These are phyloP conservation scores for Leucocoprinus sp. DNA, from an alignment of 768 basidiomycete species.

Conservation along the genomic window DNA sequence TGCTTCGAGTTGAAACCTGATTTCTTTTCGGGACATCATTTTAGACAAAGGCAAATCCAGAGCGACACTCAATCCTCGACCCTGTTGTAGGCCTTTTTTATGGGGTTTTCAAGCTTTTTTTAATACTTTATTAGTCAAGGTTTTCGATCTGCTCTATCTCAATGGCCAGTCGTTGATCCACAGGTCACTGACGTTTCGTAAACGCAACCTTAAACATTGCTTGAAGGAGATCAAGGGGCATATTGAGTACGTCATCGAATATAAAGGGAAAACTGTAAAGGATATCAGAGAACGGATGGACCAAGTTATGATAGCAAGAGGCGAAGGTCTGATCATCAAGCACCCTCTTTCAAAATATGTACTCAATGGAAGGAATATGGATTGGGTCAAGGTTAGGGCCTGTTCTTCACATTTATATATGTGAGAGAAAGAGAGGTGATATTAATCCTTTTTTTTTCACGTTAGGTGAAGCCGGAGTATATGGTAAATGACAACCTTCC, in stretches of 20 bases:
- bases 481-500: slow-evolving; percentile 41
- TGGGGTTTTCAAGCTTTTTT: neutral
- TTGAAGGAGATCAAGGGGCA: slow-evolving; percentile 67
- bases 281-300: slow-evolving; percentile 81
- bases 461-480: slow-evolving; percentile 77
- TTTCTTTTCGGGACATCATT: neutral
- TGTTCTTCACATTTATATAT: neutral
- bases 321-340: slow-evolving; percentile 93
- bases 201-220: slow-evolving; percentile 64
- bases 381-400: slow-evolving; percentile 79
- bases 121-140: slow-evolving; percentile 60
- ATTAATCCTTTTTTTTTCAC: neutral
- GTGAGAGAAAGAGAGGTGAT: too few relatives aligned
- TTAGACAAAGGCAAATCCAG: slow-evolving; percentile 76
- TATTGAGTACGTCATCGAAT: slow-evolving; percentile 70
- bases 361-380: slow-evolving; percentile 79
- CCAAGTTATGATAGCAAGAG: slow-evolving; percentile 72
- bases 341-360: slow-evolving; percentile 73
- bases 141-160: slow-evolving; percentile 89
- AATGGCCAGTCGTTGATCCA: slow-evolving; percentile 76
- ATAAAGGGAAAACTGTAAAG: slow-evolving; percentile 66
- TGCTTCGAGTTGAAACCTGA: neutral
- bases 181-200: slow-evolving; percentile 66
- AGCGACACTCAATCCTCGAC: slow-evolving; percentile 67
- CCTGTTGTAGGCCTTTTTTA: slow-evolving; percentile 65